phyloP scores from a whole-genome alignment of 208 protist species.

The Trypanosoma melophagium region DNA sequence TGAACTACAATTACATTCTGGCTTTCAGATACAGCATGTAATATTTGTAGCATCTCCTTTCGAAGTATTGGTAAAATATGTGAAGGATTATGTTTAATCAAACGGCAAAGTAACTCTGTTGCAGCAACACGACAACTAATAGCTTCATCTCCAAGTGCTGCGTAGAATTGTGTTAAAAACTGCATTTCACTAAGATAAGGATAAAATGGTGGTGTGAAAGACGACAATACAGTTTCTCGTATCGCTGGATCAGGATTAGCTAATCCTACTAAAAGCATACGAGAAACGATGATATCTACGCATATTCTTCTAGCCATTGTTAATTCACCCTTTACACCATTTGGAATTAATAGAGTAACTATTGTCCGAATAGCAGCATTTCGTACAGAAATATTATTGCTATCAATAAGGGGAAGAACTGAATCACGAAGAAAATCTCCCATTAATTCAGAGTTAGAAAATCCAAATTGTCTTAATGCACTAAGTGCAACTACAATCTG shows the following conservation, averaged over 20 bases:
- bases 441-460: slow-evolving; percentile 88
- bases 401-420: slow-evolving; percentile 86
- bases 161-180: slow-evolving; percentile 73
- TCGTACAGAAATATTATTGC: slow-evolving; percentile 56
- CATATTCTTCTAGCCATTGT: slow-evolving; percentile 84
- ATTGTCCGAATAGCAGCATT: slow-evolving; percentile 84
- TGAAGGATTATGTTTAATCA: slow-evolving; percentile 81
- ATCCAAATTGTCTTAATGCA: slow-evolving; percentile 85
- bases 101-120: slow-evolving; percentile 73
- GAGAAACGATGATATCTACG: slow-evolving; percentile 79
- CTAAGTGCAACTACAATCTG: slow-evolving; percentile 82
- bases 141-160: slow-evolving; percentile 79
- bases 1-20: slow-evolving; percentile 59
- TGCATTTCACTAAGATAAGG: slow-evolving; percentile 84
- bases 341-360: slow-evolving; percentile 78
- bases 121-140: slow-evolving; percentile 79
- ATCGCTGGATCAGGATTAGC: slow-evolving; percentile 68
- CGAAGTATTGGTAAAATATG: slow-evolving; percentile 81
- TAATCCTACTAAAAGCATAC: slow-evolving; percentile 80
- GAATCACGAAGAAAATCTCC: slow-evolving; percentile 86
- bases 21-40: slow-evolving; percentile 54
- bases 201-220: slow-evolving; percentile 82
- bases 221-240: slow-evolving; percentile 64
- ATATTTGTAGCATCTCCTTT: slow-evolving; percentile 66
- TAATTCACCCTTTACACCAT: slow-evolving; percentile 57